These are phyloP conservation scores for Leptoxyphium fumago DNA, from an alignment of 2,329 filamentous ascomycete genomes.

Conservation along the genomic window DNA sequence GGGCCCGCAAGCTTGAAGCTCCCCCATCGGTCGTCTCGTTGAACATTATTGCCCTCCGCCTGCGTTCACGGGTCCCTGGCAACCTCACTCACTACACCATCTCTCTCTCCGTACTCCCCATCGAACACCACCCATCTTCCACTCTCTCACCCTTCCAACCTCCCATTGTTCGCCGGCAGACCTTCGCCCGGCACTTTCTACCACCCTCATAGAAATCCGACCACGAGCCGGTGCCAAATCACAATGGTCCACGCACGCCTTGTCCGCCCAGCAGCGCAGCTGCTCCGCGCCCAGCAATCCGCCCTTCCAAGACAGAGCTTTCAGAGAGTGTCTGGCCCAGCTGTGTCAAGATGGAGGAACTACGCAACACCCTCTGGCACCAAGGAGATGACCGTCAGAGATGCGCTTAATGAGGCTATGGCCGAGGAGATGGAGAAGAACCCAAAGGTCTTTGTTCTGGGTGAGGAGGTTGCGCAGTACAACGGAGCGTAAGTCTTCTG, in stretches of 20 bases:
- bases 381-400: conserved; percentile 94
- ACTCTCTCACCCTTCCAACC: too few relatives aligned
- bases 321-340: conserved; percentile 32
- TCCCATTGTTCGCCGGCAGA: too few relatives aligned
- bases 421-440: conserved; percentile 93
- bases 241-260: conserved; percentile 46
- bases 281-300: conserved; percentile 42
- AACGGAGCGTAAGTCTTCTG: conserved; percentile 62
- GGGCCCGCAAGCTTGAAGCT: neutral
- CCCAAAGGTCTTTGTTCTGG: conserved; percentile 86
- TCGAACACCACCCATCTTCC: too few relatives aligned
- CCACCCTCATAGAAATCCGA: too few relatives aligned
- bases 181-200: too few relatives aligned
- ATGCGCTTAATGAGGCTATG: conserved; percentile 94
- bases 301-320: conserved; percentile 37
- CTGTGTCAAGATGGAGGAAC: conserved; percentile 33
- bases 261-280: conserved; percentile 48
- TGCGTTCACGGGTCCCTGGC: neutral
- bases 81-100: too few relatives aligned
- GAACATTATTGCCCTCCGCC: neutral
- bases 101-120: too few relatives aligned
- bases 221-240: neutral
- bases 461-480: conserved; percentile 98
- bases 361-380: conserved; percentile 46
- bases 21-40: neutral